A percentile compares a stretch with the other conserved stretches of the same genome.
phyloP scores from a whole-genome alignment of 306 rosid species.

The Comarum palustre region DNA sequence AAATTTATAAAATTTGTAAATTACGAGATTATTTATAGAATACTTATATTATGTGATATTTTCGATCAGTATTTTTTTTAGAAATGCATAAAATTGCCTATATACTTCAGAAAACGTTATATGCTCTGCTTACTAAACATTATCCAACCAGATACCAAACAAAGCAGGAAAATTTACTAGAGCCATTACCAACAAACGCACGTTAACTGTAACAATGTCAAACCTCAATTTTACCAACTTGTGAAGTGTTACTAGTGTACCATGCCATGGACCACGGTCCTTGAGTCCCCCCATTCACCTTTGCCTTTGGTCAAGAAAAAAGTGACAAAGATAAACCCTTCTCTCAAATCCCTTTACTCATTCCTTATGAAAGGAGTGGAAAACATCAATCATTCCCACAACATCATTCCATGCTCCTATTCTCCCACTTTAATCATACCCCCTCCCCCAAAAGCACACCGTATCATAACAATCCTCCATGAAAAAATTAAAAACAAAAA shows the following conservation, averaged over 20 bases:
- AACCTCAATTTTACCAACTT: background rate
- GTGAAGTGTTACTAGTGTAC: background rate
- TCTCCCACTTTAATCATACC: conserved; percentile 50
- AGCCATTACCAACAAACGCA: background rate
- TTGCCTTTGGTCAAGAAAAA: conserved; percentile 22
- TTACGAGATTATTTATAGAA: too few species aligned
- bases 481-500: background rate
- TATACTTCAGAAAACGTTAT: background rate
- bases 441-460: conserved; percentile 20
- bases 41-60: too few species aligned
- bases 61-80: too few species aligned
- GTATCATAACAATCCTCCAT: conserved; percentile 19
- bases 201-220: background rate
- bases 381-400: conserved; percentile 63
- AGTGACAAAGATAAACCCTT: conserved; percentile 28
- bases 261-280: conserved; percentile 9
- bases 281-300: background rate
- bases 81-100: too few species aligned
- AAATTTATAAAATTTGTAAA: too few species aligned
- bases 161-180: background rate
- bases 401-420: conserved; percentile 33
- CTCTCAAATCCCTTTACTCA: conserved; percentile 33
- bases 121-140: background rate
- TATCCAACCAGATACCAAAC: background rate
- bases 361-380: conserved; percentile 38